Evolutionary conservation across 1,284 basidiomycete species (phyloP).

Genomic region (Jaminaea rosea): DNA sequence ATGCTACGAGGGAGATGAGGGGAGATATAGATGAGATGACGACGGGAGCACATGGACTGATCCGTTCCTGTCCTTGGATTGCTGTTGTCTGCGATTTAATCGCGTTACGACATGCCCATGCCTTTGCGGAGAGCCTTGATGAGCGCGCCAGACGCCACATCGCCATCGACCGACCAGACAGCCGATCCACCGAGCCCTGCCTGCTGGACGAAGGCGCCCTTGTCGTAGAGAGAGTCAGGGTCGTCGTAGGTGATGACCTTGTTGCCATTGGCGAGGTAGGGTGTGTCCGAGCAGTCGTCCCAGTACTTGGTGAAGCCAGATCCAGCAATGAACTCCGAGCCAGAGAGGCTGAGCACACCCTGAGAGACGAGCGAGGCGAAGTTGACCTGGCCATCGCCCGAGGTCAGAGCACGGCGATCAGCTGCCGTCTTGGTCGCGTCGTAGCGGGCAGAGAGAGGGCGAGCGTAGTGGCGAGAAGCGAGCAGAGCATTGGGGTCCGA

Average conservation of each 20-base stretch:
- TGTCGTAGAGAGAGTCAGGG: slow-evolving; percentile 28
- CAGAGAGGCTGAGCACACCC: slow-evolving; percentile 14
- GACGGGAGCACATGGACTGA: no score
- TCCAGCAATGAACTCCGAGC: slow-evolving; percentile 12
- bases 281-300: slow-evolving; percentile 39
- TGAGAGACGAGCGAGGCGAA: slow-evolving; percentile 20
- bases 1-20: no score
- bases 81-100: no score
- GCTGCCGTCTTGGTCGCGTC: not conserved
- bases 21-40: no score
- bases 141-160: slow-evolving; percentile 20
- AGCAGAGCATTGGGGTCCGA: not conserved
- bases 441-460: not conserved
- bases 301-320: slow-evolving; percentile 31
- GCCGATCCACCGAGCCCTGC: slow-evolving; percentile 29
- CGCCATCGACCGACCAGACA: slow-evolving; percentile 35
- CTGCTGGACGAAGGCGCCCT: slow-evolving; percentile 23
- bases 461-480: no score
- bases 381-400: slow-evolving; percentile 31
- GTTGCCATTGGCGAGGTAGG: slow-evolving; percentile 23
- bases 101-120: slow-evolving; percentile 8
- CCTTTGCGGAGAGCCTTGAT: slow-evolving; percentile 19
- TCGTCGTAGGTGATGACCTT: slow-evolving; percentile 38
- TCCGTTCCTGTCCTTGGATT: no score
- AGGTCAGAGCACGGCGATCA: not conserved